Base-by-base conservation (phyloP, 768 basidiomycete genomes). In the Calocybe gangraenosa region DNA sequence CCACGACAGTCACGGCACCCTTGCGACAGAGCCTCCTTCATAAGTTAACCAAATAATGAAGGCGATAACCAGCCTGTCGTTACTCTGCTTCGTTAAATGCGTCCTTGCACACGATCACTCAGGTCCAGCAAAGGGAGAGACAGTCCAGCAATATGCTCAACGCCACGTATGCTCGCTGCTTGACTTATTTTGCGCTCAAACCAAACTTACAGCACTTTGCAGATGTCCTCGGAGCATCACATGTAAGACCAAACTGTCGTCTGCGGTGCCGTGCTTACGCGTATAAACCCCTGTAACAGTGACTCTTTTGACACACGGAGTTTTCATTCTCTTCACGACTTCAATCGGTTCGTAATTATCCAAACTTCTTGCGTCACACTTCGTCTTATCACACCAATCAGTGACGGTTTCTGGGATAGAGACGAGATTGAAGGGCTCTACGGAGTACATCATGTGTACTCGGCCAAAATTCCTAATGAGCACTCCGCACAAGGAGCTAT, bases 381-480 rank as follows among this genome's bases (percentile, higher is more conserved):
- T 28, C 25, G n/a, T 20, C 23, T 38, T 39, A 40, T 40, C 21
- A 11, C 36, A 35, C 28, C n/a, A 37, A 2, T n/a, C 55, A 89
- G 87, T 31, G 82, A 98, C 58, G 90, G 90, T 0, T 57, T 76
- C 42, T 92, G 92, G 84, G 84, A 90, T 60, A 71, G 73, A 47
- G 82, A 83, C 44, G 95, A 99, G 63, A 87, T 99, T 49, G 87
- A 96, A 64, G 92, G 93, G 15, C 82, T 99, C 31, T 99, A 99
- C 54, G 95, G 95, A 42, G 86, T 97, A 7, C 92, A 96, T 63
- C 94, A 97, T 58, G 75, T 92, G 46, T 90, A 86, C 61, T 87
- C 84, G 35, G 84, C 84, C 70, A 84, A 84, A 67, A 79, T 85
- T 65, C 88, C 83, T 23, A 84, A 81, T 74, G 87, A 77, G 46